These are phyloP conservation scores for Neurospora africana DNA, from an alignment of 495 filamentous ascomycete genomes.

Conservation along the genomic window DNA sequence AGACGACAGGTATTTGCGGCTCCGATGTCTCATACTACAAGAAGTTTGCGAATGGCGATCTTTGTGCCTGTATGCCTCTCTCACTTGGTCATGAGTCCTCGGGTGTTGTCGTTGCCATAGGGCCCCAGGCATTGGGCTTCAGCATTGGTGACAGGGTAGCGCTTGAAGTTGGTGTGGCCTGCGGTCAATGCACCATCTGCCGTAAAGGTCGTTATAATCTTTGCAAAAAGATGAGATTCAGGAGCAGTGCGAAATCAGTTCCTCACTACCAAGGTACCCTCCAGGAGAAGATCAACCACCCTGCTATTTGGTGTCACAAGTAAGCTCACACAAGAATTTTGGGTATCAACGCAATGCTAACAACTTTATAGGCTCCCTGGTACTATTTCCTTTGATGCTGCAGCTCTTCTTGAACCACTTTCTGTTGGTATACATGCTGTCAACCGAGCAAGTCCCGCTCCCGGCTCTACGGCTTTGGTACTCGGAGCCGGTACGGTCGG, in stretches of 20 bases:
- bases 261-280: slow-evolving; percentile 88
- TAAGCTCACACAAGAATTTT: slow-evolving; percentile 19
- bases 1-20: slow-evolving; percentile 70
- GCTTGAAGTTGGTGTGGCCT: slow-evolving; percentile 77
- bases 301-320: slow-evolving; percentile 66
- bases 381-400: slow-evolving; percentile 58
- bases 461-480: slow-evolving; percentile 57
- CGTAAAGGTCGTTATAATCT: slow-evolving; percentile 77
- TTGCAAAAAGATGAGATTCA: slow-evolving; percentile 71
- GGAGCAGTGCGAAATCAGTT: slow-evolving; percentile 70
- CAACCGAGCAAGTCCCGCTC: slow-evolving; percentile 43
- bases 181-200: slow-evolving; percentile 64
- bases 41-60: slow-evolving; percentile 75
- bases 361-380: slow-evolving; percentile 50
- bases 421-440: slow-evolving; percentile 79
- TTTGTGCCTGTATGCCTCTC: slow-evolving; percentile 60
- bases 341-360: not conserved
- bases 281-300: slow-evolving; percentile 82
- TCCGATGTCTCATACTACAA: slow-evolving; percentile 81
- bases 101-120: slow-evolving; percentile 56
- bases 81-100: slow-evolving; percentile 74
- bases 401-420: slow-evolving; percentile 76
- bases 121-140: slow-evolving; percentile 43
- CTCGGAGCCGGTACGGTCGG: slow-evolving; percentile 84
- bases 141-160: slow-evolving; percentile 71